A percentile compares a stretch with the other conserved stretches of the same genome.
phyloP scores from a whole-genome alignment of 345 rosid genomes.

The Noccaea caerulescens region DNA sequence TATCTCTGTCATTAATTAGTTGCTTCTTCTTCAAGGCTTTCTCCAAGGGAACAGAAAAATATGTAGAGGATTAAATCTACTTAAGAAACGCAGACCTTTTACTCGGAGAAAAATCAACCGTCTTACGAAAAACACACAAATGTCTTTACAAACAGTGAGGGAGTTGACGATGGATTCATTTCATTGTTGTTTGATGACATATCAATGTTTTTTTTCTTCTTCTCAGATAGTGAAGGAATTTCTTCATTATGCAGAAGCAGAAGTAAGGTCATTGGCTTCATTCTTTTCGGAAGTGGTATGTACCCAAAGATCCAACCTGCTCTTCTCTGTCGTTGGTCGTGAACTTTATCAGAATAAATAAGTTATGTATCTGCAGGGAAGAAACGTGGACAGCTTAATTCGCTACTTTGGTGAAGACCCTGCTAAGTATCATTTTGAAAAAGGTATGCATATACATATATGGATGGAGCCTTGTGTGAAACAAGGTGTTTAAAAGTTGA shows the following conservation, averaged over 20 bases:
- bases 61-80: background rate
- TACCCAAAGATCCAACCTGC: background rate
- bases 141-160: background rate
- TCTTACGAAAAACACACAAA: background rate
- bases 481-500: background rate
- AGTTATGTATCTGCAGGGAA: slow-evolving; percentile 56
- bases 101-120: slow-evolving; percentile 6
- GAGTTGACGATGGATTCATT: slow-evolving; percentile 14
- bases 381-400: slow-evolving; percentile 83
- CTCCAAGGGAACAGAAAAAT: background rate
- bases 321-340: background rate
- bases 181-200: background rate
- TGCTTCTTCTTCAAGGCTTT: background rate
- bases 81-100: slow-evolving; percentile 1
- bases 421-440: slow-evolving; percentile 85
- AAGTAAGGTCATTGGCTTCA: slow-evolving; percentile 79
- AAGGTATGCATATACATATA: slow-evolving; percentile 55
- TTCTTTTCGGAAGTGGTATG: slow-evolving; percentile 86
- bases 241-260: slow-evolving; percentile 79
- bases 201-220: too few species aligned
- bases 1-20: slow-evolving; percentile 33
- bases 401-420: slow-evolving; percentile 98
- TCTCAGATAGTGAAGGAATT: slow-evolving; percentile 69
- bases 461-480: background rate
- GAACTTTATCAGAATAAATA: slow-evolving; percentile 9